Base-by-base conservation (phyloP, 768 basidiomycete genomes). In the Macrocybe gigantea region DNA sequence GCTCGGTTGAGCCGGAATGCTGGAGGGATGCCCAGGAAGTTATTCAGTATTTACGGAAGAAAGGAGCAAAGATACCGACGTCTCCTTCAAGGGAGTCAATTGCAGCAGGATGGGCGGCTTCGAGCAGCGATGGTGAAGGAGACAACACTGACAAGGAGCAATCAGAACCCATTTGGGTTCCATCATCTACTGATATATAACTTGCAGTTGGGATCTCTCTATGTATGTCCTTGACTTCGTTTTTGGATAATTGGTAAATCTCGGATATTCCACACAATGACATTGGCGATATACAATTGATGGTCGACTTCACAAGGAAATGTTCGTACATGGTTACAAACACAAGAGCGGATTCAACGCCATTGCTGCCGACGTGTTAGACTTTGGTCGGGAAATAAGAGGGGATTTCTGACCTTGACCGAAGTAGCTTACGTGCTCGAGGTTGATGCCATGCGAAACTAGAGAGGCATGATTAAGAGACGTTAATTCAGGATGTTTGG, bases 21-120 rank as follows among this genome's bases (percentile, higher is more conserved):
- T 84, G 80, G 71, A 72, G 92, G 53, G 67, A 67, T 57, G 85
- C 81, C 36, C 66, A 66, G 36, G 93, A 95, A 65, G 84, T 94
- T 0, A 67, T 92, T 11, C 59, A 63, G 38, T 94, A 85, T 62
- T 65, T 95, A 66, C 75, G 75, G 61, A 64, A 65, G 47, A 70
- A 78, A 52, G 93, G 93, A 0, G 93, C 88, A 39, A 83, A 78
- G 64, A 77, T 93, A 56, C 74, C 76, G 32, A 64, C 62, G n/a
- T 53, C 69, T 47, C 71, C 72, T 22, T 63, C 70, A 29, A 22
- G 22, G 22, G 71, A 79, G 40, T 66, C 68, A 40, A 58, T 71
- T 48, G 68, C 69, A 49, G 83, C 72, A n/a, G 83, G 82, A 33
- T 93, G 91, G 91, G 86, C 79, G 33, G 80, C 73, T 33, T 63